A percentile compares a stretch with the other conserved stretches of the same genome.
Conservation (phyloP, 257 asterid genomes). For the Nicotiana benthamiana region DNA sequence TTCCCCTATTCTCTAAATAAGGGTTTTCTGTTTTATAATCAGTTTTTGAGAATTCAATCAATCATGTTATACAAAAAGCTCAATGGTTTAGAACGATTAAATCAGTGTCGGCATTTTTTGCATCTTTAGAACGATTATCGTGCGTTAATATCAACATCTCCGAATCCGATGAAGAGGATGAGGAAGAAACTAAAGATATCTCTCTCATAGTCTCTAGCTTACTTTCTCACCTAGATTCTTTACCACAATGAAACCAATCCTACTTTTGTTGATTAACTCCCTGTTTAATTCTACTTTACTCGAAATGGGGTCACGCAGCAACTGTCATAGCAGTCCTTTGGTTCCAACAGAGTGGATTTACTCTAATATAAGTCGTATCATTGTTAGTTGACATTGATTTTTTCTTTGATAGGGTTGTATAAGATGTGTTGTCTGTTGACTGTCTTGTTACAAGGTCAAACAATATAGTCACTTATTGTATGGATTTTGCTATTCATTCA, state of each 20-base stretch:
- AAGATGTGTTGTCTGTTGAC: background rate
- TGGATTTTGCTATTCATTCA: background rate
- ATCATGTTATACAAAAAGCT: conserved; percentile 47
- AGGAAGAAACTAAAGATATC: conserved; percentile 77
- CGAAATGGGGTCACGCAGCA: background rate
- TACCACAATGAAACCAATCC: conserved; percentile 29
- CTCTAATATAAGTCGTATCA: background rate
- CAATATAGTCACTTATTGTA: background rate
- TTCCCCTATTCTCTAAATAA: background rate
- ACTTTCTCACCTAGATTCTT: conserved; percentile 31
- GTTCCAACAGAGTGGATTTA: background rate
- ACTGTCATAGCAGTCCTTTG: background rate
- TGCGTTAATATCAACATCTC: conserved; percentile 74
- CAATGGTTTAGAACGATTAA: conserved; percentile 80
- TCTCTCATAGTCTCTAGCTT: conserved; percentile 62
- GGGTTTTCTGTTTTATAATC: background rate
- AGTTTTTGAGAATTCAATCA: conserved; percentile 40
- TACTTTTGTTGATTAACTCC: conserved; percentile 54
- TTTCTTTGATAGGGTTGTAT: background rate
- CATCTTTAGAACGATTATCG: conserved; percentile 93
- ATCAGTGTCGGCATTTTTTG: conserved; percentile 86
- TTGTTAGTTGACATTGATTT: background rate
- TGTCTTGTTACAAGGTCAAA: background rate
- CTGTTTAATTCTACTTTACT: conserved; percentile 39
- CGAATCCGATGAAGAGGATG: conserved; percentile 78